Evolutionary conservation across 1,139 yeast genomes (phyloP), one percentile per base, ranked within the genome.

Genomic region (Petasospora fabianii): DNA sequence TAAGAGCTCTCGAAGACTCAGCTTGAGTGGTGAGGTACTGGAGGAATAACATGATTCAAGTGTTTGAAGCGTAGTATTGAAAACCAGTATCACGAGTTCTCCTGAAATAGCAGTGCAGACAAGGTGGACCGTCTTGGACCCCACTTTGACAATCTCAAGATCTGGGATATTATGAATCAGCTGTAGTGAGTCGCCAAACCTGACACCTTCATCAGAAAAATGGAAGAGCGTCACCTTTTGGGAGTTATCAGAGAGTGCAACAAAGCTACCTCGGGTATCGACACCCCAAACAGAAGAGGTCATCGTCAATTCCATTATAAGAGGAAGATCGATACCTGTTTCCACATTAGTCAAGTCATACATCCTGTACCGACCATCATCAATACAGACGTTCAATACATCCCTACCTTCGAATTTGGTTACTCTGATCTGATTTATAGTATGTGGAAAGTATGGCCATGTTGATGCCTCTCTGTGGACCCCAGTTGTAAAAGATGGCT

Each of bases 241-340:
- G 2, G 77, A 67, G 54, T 83, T 83, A 49, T 80, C 87, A 0
- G 86, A 74, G 0, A 73, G 66, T 0, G 66, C 77, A 10, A 82
- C 46, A 18, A 75, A 46, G 42, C 69, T 58, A 36, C 64, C 69
- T 51, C 65, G 46, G 18, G 58, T 59, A 49, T 77, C 85, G 16
- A 79, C 54, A 0, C 88, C 88, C 92, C 92, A 83, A 0, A 73
- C 75, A 1, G 86, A 78, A 2, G 74, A 59, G 24, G 62, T 63
- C 38, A 41, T 48, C 24, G 64, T 62, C 6, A 79, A 38, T 16
- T 58, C 60, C 34, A 64, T 61, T 24, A 31, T 27, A 19, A 26
- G 12, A 3, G 35, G 39, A 5, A 27, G 13, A 5, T 32, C 22
- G 9, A 30, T 12, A 10, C 24, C 22, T 3, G 19, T 14, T 8